Evolutionary conservation across 192 early-diverging fungal species (phyloP).

Genomic region (Coemansia sp.): DNA sequence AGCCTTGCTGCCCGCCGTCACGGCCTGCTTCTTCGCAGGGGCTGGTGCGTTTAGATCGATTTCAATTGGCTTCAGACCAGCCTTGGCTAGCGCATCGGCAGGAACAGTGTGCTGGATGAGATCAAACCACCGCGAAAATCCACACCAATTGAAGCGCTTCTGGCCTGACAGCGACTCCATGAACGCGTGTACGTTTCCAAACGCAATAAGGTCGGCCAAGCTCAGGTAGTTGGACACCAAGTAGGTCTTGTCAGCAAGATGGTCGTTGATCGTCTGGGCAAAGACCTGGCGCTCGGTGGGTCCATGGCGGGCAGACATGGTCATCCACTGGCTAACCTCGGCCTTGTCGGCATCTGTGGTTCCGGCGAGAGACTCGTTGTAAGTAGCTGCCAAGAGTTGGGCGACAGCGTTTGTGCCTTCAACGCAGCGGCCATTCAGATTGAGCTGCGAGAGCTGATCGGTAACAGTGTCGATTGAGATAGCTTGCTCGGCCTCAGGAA

Average conservation of each 20-base stretch:
- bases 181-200: conserved; percentile 63
- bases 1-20: conserved; percentile 26
- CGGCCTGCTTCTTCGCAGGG: conserved; percentile 51
- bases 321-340: conserved; percentile 56
- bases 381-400: conserved; percentile 38
- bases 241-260: conserved; percentile 64
- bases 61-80: conserved; percentile 48
- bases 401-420: conserved; percentile 51
- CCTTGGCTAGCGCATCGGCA: conserved; percentile 36
- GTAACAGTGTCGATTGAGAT: conserved; percentile 32
- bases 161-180: conserved; percentile 55
- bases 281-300: conserved; percentile 46
- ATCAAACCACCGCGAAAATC: conserved; percentile 77
- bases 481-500: conserved; percentile 33
- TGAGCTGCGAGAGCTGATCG: conserved; percentile 44
- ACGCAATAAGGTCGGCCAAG: conserved; percentile 65
- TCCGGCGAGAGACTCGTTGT: conserved; percentile 39
- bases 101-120: conserved; percentile 69
- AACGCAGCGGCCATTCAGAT: conserved; percentile 31
- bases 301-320: conserved; percentile 50
- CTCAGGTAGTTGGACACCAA: conserved; percentile 64
- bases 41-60: conserved; percentile 59
- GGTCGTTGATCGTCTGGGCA: conserved; percentile 58
- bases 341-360: conserved; percentile 35
- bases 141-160: conserved; percentile 58